Percentiles rank a stretch among this genome's conserved stretches.
These are phyloP conservation scores for Pyracantha coccinea DNA, from an alignment of 331 rosid species.

Conservation along the genomic window DNA sequence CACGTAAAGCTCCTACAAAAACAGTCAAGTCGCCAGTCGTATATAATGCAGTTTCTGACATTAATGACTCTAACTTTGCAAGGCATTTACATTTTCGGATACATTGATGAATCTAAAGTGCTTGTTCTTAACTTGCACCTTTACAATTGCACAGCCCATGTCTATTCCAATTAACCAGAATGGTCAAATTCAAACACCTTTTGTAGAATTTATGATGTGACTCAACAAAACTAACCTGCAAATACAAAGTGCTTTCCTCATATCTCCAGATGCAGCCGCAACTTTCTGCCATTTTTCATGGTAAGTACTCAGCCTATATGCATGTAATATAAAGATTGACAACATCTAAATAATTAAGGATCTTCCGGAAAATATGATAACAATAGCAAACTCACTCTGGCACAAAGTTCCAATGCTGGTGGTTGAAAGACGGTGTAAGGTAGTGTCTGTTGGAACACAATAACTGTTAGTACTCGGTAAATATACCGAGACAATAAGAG, in stretches of 20 bases:
- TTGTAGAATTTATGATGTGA: neutral
- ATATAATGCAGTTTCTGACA: neutral
- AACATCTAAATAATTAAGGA: neutral
- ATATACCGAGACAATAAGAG: neutral
- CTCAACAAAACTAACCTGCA: conserved; percentile 49
- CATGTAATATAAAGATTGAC: neutral
- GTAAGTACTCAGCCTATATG: neutral
- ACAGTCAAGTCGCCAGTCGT: neutral
- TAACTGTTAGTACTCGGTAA: neutral
- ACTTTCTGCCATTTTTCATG: conserved; percentile 63
- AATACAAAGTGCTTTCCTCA: conserved; percentile 83
- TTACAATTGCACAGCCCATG: neutral
- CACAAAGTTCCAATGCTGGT: conserved; percentile 87
- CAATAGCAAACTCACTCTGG: conserved; percentile 57
- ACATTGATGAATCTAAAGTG: neutral
- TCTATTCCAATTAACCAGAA: neutral
- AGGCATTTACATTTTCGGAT: neutral
- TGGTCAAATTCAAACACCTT: neutral
- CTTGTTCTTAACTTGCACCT: neutral
- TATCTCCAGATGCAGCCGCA: conserved; percentile 92
- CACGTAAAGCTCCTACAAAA: neutral
- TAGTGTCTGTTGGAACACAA: conserved; percentile 39
- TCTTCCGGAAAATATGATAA: neutral
- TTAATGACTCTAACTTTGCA: neutral
- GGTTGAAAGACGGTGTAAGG: conserved; percentile 65